Evolutionary conservation across 108 stramenopile species (phyloP).

Genomic region (Heterococcus sp.): DNA sequence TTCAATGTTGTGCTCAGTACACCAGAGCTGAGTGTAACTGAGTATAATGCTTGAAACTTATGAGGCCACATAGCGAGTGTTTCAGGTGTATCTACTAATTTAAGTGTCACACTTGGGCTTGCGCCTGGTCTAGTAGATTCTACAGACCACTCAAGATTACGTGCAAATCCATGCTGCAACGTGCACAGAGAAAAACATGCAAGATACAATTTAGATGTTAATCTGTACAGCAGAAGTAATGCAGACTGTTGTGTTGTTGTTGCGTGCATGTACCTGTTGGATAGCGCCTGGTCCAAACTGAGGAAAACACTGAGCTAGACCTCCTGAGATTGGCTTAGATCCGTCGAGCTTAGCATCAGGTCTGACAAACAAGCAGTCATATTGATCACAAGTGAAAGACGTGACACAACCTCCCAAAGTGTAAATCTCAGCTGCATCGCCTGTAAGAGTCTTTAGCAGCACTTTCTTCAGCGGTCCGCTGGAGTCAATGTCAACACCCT

Average conservation of each 20-base stretch:
- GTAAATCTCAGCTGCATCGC: slow-evolving; percentile 24
- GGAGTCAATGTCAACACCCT: background rate
- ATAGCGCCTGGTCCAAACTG: slow-evolving; percentile 68
- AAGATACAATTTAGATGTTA: background rate
- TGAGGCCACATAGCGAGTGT: slow-evolving; percentile 95
- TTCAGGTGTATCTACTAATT: slow-evolving; percentile 77
- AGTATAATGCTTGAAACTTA: slow-evolving; percentile 77
- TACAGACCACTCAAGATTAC: slow-evolving; percentile 87
- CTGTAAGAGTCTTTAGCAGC: background rate
- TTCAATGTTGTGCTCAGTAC: background rate
- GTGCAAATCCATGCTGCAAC: slow-evolving; percentile 90
- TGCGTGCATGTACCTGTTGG: no score
- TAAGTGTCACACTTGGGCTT: slow-evolving; percentile 63
- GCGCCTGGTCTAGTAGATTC: slow-evolving; percentile 62
- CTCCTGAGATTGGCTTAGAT: slow-evolving; percentile 90
- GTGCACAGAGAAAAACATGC: background rate
- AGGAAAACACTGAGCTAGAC: slow-evolving; percentile 90
- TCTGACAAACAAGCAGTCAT: slow-evolving; percentile 85
- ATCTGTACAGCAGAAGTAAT: background rate
- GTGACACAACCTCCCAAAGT: slow-evolving; percentile 42
- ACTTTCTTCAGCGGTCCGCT: background rate
- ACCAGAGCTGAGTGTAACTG: slow-evolving; percentile 62
- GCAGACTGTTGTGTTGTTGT: no score
- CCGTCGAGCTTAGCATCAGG: slow-evolving; percentile 95
- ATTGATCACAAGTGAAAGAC: slow-evolving; percentile 30